phyloP scores from a whole-genome alignment of 768 basidiomycete genomes.

The Boletus rubroflammeus region DNA sequence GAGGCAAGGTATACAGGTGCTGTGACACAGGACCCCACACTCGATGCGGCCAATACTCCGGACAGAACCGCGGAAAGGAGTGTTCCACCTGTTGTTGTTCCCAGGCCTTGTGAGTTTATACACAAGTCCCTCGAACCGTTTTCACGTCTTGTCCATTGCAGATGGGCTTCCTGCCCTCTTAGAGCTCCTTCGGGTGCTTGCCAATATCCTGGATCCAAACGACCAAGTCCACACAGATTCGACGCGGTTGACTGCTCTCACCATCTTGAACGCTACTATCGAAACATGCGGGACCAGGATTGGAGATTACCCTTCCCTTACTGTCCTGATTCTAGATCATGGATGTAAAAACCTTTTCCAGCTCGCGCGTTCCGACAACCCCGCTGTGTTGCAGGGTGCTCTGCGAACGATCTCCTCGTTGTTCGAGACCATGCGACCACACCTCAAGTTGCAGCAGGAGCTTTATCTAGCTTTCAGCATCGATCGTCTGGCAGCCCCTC shows the following conservation, averaged over 20 bases:
- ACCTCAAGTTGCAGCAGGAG: slow-evolving; percentile 93
- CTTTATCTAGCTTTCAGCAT: slow-evolving; percentile 92
- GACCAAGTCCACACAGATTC: slow-evolving; percentile 96
- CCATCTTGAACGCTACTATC: slow-evolving; percentile 83
- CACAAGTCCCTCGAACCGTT: background rate
- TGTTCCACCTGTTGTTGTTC: slow-evolving; percentile 24
- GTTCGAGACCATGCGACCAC: slow-evolving; percentile 78
- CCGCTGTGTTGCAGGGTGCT: slow-evolving; percentile 70
- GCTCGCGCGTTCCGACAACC: slow-evolving; percentile 87
- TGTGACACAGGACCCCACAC: background rate
- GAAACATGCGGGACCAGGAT: slow-evolving; percentile 79
- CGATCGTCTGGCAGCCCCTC: slow-evolving; percentile 75
- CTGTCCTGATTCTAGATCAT: slow-evolving; percentile 74
- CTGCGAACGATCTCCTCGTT: slow-evolving; percentile 86
- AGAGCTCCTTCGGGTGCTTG: slow-evolving; percentile 89
- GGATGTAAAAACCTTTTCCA: slow-evolving; percentile 98
- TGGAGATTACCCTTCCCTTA: slow-evolving; percentile 72
- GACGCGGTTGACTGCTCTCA: slow-evolving; percentile 83
- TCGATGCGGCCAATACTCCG: background rate
- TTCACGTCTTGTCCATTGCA: slow-evolving; percentile 19
- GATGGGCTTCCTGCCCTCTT: slow-evolving; percentile 91
- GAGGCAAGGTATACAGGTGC: background rate
- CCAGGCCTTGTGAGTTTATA: slow-evolving; percentile 23
- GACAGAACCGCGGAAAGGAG: slow-evolving; percentile 29
- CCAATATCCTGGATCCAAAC: slow-evolving; percentile 92